Evolutionary conservation across 768 basidiomycete species (phyloP), one percentile per base, ranked within the genome.

Genomic region (Kwoniella sp.): DNA sequence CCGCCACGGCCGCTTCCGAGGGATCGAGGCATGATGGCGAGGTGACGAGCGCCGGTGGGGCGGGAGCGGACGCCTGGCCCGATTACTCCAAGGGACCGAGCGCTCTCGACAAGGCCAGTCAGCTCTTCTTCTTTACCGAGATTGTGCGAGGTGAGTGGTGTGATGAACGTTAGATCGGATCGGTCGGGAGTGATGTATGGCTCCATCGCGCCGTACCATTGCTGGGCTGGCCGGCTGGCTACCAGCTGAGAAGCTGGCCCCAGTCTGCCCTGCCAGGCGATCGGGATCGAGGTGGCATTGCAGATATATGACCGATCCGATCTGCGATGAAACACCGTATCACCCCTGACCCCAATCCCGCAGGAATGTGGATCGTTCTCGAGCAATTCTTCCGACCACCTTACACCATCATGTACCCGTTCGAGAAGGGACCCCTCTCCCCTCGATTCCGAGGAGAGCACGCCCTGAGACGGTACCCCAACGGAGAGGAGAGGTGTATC

Each of bases 401-500:
- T 23, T 99, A 98, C 76, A 99, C 93, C 27, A 96, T 96, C 79
- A 91, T 76, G 76, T 76, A 70, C 50, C 92, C 91, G 3, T 95
- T 90, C 63, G 95, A 99, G 78, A 98, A 98, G 75, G 95, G 95
- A 28, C 95, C 95, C 20, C 77, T 98, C 41, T 95, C 91, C 25
- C 91, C 95, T 42, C 88, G 95, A 56, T 99, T 99, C 80, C 85
- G 95, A 69, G 95, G 95, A 40, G 95, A 99, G 76, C 95, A 99
- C 76, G 95, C 95, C 26, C 78, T 99, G 56, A 84, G 95, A 53
- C 79, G 95, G 64, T 99, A 99, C 76, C 90, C 95, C 12, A 92
- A 86, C 58, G 95, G 95, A 20, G 95, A 99, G 77, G 95, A 99
- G 75, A 84, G 95, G 38, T 99, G 95, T 77, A 99, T 99, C 57